Evolutionary conservation across 1,139 yeast genomes (phyloP).

Genomic region (Yamadazyma dushanensis): DNA sequence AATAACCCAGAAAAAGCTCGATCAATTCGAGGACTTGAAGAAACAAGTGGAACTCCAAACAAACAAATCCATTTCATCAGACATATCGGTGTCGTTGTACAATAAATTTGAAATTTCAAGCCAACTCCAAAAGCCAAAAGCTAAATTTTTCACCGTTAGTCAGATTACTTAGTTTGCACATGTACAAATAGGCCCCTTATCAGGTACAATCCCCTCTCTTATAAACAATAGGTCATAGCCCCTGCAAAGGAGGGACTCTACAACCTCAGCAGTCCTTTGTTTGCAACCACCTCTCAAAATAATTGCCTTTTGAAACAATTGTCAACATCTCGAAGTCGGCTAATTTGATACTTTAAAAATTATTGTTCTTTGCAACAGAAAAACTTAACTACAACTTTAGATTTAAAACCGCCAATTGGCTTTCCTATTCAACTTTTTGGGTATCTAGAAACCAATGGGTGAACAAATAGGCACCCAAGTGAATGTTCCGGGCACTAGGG

Average conservation of each 20-base stretch:
- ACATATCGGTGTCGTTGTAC: background rate
- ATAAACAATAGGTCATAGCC: no score
- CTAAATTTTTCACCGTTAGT: slow-evolving; percentile 3
- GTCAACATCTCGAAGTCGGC: slow-evolving; percentile 1
- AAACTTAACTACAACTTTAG: background rate
- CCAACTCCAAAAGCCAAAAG: background rate
- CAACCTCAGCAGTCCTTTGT: no score
- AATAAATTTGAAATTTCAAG: slow-evolving; percentile 2
- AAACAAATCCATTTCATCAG: background rate
- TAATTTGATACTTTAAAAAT: background rate
- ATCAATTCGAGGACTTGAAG: background rate
- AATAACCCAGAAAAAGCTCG: slow-evolving; percentile 14
- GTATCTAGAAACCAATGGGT: background rate
- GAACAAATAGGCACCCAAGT: slow-evolving; percentile 38
- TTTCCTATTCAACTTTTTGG: no score
- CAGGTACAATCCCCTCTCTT: no score
- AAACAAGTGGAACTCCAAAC: background rate
- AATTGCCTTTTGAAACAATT: background rate
- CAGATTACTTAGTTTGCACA: no score
- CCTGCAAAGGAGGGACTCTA: no score
- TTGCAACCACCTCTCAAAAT: no score
- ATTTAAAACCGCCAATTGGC: background rate
- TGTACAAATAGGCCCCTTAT: no score
- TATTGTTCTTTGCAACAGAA: background rate
- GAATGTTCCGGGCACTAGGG: slow-evolving; percentile 46